These are phyloP conservation scores for Rhododendron henanense DNA, from an alignment of 148 eudicot species.

Conservation along the genomic window DNA sequence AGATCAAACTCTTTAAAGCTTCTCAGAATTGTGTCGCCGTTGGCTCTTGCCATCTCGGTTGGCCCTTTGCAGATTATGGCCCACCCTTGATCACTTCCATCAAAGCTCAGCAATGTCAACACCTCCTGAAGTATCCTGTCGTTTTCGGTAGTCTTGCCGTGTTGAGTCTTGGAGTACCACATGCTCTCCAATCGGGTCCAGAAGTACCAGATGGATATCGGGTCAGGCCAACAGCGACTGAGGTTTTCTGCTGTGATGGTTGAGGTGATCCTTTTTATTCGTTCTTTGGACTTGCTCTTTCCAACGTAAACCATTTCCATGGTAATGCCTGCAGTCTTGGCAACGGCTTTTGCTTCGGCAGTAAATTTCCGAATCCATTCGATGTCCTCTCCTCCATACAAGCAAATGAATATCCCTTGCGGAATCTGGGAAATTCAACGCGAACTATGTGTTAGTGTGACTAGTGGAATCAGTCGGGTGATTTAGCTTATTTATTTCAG, in stretches of 20 bases:
- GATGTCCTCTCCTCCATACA: slow-evolving; percentile 79
- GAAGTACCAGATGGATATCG: slow-evolving; percentile 63
- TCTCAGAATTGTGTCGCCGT: slow-evolving; percentile 32
- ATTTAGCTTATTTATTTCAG: neutral
- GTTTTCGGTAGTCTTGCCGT: slow-evolving; percentile 37
- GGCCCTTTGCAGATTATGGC: slow-evolving; percentile 59
- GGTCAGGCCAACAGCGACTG: slow-evolving; percentile 45
- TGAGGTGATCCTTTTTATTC: slow-evolving; percentile 27
- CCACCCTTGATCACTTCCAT: slow-evolving; percentile 79
- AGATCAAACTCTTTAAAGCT: slow-evolving; percentile 32
- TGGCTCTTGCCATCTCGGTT: slow-evolving; percentile 47
- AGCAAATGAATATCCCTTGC: slow-evolving; percentile 51
- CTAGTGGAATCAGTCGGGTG: neutral
- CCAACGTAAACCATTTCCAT: slow-evolving; percentile 79
- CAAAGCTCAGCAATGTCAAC: slow-evolving; percentile 58
- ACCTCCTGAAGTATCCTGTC: slow-evolving; percentile 39
- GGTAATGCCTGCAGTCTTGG: slow-evolving; percentile 26
- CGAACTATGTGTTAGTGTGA: neutral
- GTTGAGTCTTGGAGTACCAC: slow-evolving; percentile 71
- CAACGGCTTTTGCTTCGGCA: slow-evolving; percentile 29
- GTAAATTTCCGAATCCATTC: slow-evolving; percentile 70
- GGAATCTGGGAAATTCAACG: slow-evolving; percentile 28
- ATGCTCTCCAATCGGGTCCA: slow-evolving; percentile 90
- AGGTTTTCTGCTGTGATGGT: slow-evolving; percentile 28
- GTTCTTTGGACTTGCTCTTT: slow-evolving; percentile 59